Base-by-base conservation (phyloP, 208 protist genomes). In the Naegleria fowleri region DNA sequence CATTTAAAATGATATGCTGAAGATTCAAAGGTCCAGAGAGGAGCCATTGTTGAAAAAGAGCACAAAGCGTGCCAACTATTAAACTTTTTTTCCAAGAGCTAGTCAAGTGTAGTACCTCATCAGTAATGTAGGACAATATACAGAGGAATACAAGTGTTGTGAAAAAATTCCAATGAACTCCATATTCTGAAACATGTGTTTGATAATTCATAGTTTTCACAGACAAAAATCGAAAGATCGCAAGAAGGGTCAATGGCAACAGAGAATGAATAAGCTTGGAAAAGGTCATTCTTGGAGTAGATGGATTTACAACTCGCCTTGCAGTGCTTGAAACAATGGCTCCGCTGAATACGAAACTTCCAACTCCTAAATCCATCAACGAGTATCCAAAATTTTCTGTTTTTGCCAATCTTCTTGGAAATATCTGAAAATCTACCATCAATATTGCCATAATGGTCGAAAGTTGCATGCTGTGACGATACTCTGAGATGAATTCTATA, bases 111-210 rank as follows among this genome's bases (percentile, higher is more conserved):
- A 92, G 85, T n/a, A 91, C 36, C 0, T 86, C 25, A 0, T 91
- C 48, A 36, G 79, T 33, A 6, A 92, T 33, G 40, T 92, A 41
- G 52, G 92, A 89, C 2, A 93, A 41, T 9, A 95, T 25, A 0
- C 93, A 39, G 4, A 92, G 58, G 5, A 96, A 90, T 0, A 94
- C 91, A 0, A 97, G 79, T 22, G 95, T 96, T 40, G 97, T 95
- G 93, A 97, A 97, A 91, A 97, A 97, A 86, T 97, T 97, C 95
- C 96, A 97, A 90, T 97, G 96, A n/a, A 94, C 91, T 36, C 96
- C 96, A 90, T 97, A 97, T 84, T 97, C 96, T 84, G 83, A 91
- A 0, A 95, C 94, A 90, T 97, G 96, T 85, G 95, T 93, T 90
- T 95, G 83, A 38, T 86, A 90, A 43, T 92, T 51, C 29, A 43